Conservation (phyloP, 805 yeast species). For the Pichia deserticola region DNA sequence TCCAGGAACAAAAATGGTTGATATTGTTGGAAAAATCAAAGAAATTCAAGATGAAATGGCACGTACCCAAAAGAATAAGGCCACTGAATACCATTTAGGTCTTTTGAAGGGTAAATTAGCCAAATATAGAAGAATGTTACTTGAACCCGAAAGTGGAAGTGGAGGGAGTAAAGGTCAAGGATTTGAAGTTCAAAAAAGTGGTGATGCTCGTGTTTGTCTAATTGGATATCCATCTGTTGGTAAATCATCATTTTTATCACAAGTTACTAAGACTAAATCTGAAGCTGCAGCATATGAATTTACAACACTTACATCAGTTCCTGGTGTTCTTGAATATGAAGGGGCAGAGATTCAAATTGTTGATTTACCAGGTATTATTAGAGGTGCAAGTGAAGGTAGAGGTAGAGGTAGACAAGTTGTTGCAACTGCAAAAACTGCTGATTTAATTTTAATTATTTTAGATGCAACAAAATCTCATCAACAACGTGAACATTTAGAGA, state of each 20-base stretch:
- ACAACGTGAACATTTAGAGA: constrained; percentile 79
- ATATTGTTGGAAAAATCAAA: constrained; percentile 60
- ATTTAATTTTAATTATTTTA: constrained; percentile 82
- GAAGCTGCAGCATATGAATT: constrained; percentile 94
- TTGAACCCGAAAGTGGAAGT: constrained; percentile 81
- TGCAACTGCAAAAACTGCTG: constrained; percentile 93
- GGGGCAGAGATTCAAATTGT: constrained; percentile 97
- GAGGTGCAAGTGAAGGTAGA: constrained; percentile 94
- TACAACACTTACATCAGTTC: constrained; percentile 94
- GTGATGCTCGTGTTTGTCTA: constrained; percentile 91
- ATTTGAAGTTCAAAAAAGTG: constrained; percentile 90
- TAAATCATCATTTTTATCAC: constrained; percentile 81
- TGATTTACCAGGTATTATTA: constrained; percentile 96
- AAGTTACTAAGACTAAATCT: constrained; percentile 87
- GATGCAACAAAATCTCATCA: constrained; percentile 94
- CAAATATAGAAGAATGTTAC: constrained; percentile 78
- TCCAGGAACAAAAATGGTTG: constrained; percentile 19
- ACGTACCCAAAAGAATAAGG: constrained; percentile 93
- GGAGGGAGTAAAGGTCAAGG: constrained; percentile 61
- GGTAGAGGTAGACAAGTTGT: constrained; percentile 97
- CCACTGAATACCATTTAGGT: constrained; percentile 96
- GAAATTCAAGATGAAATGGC: constrained; percentile 91
- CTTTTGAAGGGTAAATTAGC: constrained; percentile 92
- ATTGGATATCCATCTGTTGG: constrained; percentile 99
- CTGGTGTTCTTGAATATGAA: constrained; percentile 89